phyloP scores from a whole-genome alignment of 2,329 filamentous ascomycete genomes.

The Ceratocystiopsis minuta region DNA sequence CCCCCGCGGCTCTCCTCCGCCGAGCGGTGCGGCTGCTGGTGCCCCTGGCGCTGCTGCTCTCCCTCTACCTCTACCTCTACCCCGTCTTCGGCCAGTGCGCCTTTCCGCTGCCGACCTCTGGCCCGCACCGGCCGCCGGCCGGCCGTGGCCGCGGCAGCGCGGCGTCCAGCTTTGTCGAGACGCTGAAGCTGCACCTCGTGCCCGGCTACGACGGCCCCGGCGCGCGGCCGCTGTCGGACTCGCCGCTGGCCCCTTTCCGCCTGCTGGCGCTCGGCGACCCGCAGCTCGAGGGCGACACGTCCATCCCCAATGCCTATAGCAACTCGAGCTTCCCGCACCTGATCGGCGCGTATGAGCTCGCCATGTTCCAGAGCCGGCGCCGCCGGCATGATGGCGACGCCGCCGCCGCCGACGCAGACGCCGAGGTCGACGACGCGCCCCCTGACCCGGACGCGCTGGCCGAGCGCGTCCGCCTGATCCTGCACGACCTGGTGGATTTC shows the following conservation, averaged over 20 bases:
- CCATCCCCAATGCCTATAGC: conserved; percentile 44
- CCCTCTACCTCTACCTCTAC: conserved; percentile 73
- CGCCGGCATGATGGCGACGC: background rate
- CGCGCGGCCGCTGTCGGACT: conserved; percentile 2
- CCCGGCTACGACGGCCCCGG: background rate
- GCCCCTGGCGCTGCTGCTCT: conserved; percentile 50
- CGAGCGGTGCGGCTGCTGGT: conserved; percentile 37
- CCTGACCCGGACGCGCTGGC: conserved; percentile 28
- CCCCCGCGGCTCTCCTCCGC: conserved; percentile 31
- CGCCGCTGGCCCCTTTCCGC: conserved; percentile 51
- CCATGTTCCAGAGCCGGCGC: conserved; percentile 19
- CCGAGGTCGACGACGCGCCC: background rate
- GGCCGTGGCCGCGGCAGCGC: conserved; percentile 3
- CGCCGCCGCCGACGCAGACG: background rate
- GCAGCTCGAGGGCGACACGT: conserved; percentile 82
- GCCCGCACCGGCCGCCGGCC: conserved; percentile 3
- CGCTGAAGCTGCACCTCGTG: conserved; percentile 20
- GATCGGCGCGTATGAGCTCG: conserved; percentile 25
- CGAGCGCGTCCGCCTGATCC: conserved; percentile 31
- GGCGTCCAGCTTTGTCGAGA: conserved; percentile 20
- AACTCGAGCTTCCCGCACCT: conserved; percentile 34
- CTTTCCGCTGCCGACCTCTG: conserved; percentile 43
- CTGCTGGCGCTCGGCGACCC: conserved; percentile 80
- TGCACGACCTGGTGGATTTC: conserved; percentile 44
- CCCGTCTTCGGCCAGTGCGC: conserved; percentile 63